These are phyloP conservation scores for Taxillus chinensis DNA, from an alignment of 164 flowering plant genomes.

Conservation along the genomic window DNA sequence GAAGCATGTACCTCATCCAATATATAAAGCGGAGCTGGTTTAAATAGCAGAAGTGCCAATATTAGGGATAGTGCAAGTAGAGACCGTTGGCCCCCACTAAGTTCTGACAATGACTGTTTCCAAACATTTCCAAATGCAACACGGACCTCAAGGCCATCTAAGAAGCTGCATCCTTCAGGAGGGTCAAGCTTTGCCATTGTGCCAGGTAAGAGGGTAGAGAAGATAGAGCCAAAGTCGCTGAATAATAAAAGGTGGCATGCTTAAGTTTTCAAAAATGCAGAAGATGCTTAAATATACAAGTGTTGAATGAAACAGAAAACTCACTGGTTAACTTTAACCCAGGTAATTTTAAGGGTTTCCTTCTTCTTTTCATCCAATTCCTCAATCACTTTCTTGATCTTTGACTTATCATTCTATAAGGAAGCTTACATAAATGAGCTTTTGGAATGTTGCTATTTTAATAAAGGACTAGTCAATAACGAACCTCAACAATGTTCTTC, in stretches of 20 bases:
- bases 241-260: slow-evolving; percentile 3
- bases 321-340: slow-evolving; percentile 91
- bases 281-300: not conserved
- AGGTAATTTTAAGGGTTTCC: slow-evolving; percentile 90
- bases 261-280: no score
- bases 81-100: slow-evolving; percentile 97
- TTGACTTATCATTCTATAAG: slow-evolving; percentile 84
- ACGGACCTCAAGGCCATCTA: slow-evolving; percentile 97
- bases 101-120: slow-evolving; percentile 96
- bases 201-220: slow-evolving; percentile 90
- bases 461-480: slow-evolving; percentile 8
- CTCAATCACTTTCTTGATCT: slow-evolving; percentile 90
- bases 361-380: slow-evolving; percentile 98
- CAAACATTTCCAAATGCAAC: slow-evolving; percentile 98
- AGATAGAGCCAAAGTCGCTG: slow-evolving; percentile 98
- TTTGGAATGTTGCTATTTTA: not conserved
- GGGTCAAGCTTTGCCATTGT: slow-evolving; percentile 95
- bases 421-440: slow-evolving; percentile 4
- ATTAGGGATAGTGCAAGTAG: slow-evolving; percentile 91
- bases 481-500: slow-evolving; percentile 91
- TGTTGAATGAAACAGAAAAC: slow-evolving; percentile 6
- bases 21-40: slow-evolving; percentile 97
- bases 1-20: slow-evolving; percentile 74
- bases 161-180: slow-evolving; percentile 88
- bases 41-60: slow-evolving; percentile 90